Evolutionary conservation across 164 flowering plant genomes (phyloP), one percentile per base, ranked within the genome.

Genomic region (Berberis vulgaris): DNA sequence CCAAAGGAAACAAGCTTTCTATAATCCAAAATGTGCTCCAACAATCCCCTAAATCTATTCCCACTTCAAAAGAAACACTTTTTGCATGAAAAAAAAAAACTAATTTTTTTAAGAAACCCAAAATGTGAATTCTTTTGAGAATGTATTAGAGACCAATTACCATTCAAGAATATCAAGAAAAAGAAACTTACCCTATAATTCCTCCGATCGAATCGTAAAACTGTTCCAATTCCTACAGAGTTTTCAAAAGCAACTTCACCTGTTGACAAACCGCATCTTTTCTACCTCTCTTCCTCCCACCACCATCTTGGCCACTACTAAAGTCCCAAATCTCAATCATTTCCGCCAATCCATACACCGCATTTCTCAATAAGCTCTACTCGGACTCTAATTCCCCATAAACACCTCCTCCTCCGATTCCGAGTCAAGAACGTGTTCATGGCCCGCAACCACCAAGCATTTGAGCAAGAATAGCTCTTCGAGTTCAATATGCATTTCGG

Each of bases 161-260:
- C 26, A 26, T 26, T 26, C 50, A 47, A 7, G 10, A 10, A 52
- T 50, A 49, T 5, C 11, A 64, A n/a, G 49, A 49, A 12, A 42
- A 43, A 59, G 72, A 41, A 67, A 65, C 80, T 66, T 62, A 93
- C 98, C 98, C 98, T 46, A 90, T 79, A 53, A 93, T 84, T 56
- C 98, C 98, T 49, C 98, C 97, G 78, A 93, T 87, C 76, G 96
- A 93, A 72, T 87, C 83, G 72, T 93, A 90, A 67, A 93, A 93
- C 76, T 67, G 59, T 49, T 93, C 97, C 45, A 87, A 69, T 54
- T 86, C 91, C 45, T 49, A 74, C 57, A 93, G 72, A 56, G 61
- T 84, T 76, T 69, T 77, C 74, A 86, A 65, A 61, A 93, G 75
- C 68, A 79, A 75, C 59, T 70, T 82, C 78, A 92, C 65, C 12